Percentiles rank a stretch among this genome's conserved stretches.
Conservation (phyloP, 2,329 filamentous ascomycete species). For the Pezizomycotina sp. region DNA sequence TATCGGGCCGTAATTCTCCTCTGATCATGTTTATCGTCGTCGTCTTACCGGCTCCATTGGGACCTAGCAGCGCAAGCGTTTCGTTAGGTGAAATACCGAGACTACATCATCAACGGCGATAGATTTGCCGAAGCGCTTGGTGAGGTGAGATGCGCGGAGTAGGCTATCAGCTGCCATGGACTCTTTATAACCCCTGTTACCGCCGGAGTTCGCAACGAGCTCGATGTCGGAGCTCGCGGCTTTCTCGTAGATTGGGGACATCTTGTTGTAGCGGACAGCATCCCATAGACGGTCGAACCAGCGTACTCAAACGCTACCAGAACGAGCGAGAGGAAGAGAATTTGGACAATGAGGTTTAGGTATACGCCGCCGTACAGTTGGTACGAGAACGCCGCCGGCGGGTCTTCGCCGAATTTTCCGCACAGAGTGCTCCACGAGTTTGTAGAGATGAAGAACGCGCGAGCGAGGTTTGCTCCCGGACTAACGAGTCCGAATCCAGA, state of each 20-base stretch:
- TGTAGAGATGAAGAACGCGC: slow-evolving; percentile 57
- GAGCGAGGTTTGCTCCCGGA: slow-evolving; percentile 58
- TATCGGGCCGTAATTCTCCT: slow-evolving; percentile 64
- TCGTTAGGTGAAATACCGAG: slow-evolving; percentile 67
- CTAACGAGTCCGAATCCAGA: slow-evolving; percentile 58
- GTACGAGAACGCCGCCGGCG: slow-evolving; percentile 41
- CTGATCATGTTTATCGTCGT: slow-evolving; percentile 79
- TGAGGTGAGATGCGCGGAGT: slow-evolving; percentile 62
- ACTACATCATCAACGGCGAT: slow-evolving; percentile 69
- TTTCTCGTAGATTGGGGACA: slow-evolving; percentile 30
- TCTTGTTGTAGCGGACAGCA: slow-evolving; percentile 27
- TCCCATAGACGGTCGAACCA: slow-evolving; percentile 28
- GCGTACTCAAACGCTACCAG: slow-evolving; percentile 71
- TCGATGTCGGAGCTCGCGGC: slow-evolving; percentile 33
- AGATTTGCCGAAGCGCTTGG: slow-evolving; percentile 62
- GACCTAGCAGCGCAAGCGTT: slow-evolving; percentile 75
- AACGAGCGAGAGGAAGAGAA: slow-evolving; percentile 51
- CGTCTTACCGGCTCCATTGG: slow-evolving; percentile 86
- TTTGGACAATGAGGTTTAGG: slow-evolving; percentile 62
- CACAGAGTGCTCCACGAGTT: slow-evolving; percentile 77
- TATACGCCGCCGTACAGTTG: slow-evolving; percentile 68
- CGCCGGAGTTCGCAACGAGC: slow-evolving; percentile 2
- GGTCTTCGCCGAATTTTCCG: slow-evolving; percentile 41
- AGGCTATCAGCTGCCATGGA: slow-evolving; percentile 48
- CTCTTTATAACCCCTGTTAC: slow-evolving; percentile 43